phyloP scores from a whole-genome alignment of 495 filamentous ascomycete genomes.

The Penicillium manginii region DNA sequence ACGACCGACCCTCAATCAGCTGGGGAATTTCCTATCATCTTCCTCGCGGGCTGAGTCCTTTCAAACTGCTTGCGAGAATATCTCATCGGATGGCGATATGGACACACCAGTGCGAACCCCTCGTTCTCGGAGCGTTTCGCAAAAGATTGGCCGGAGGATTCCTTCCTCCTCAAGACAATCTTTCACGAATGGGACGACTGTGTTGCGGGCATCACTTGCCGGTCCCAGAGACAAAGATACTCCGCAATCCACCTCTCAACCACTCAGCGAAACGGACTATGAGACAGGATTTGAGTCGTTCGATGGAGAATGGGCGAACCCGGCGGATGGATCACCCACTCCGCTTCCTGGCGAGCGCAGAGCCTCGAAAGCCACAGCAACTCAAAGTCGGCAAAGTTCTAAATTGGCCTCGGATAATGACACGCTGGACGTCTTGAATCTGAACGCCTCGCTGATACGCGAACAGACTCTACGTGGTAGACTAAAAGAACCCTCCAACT shows the following conservation, averaged over 20 bases:
- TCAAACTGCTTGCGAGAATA: constrained; percentile 68
- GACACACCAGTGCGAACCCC: constrained; percentile 51
- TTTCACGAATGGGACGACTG: constrained; percentile 18
- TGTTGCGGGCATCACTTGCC: constrained; percentile 9
- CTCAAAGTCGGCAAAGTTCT: constrained; percentile 2
- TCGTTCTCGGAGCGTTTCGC: constrained; percentile 28
- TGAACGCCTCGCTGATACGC: constrained; percentile 34
- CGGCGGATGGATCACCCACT: constrained; percentile 24
- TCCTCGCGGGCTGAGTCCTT: constrained; percentile 72
- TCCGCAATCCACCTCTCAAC: constrained; percentile 18
- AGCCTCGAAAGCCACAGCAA: neutral
- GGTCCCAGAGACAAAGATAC: constrained; percentile 19
- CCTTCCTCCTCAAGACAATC: constrained; percentile 17
- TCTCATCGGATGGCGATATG: constrained; percentile 66
- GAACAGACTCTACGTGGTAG: constrained; percentile 42
- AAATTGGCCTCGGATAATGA: constrained; percentile 9
- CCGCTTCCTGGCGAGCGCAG: constrained; percentile 22
- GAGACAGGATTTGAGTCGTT: constrained; percentile 32
- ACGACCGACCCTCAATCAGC: constrained; percentile 43
- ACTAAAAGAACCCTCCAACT: constrained; percentile 30
- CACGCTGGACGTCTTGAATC: constrained; percentile 21
- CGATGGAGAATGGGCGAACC: constrained; percentile 28
- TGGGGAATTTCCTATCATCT: constrained; percentile 34
- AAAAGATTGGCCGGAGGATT: constrained; percentile 35
- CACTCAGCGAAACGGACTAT: constrained; percentile 25